Evolutionary conservation across 2,329 filamentous ascomycete species (phyloP).

Genomic region (Mycosphaerelloides madeirae): DNA sequence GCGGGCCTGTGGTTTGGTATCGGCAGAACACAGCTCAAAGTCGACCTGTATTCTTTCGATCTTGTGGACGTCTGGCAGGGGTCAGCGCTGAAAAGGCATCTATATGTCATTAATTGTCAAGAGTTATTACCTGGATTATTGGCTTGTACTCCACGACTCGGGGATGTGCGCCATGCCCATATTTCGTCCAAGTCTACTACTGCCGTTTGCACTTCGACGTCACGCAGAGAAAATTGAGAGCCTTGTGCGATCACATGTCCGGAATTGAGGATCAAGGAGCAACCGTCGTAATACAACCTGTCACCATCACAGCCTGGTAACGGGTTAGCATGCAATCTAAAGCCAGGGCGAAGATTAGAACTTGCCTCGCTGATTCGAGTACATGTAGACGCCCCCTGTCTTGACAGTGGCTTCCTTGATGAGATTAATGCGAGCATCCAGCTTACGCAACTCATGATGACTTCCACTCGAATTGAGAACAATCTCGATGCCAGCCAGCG

Average conservation of each 20-base stretch:
- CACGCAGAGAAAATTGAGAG: constrained; percentile 59
- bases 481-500: constrained; percentile 60
- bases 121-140: constrained; percentile 29
- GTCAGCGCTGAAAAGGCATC: too few species aligned
- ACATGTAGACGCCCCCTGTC: constrained; percentile 57
- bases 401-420: constrained; percentile 64
- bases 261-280: constrained; percentile 58
- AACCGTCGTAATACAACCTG: constrained; percentile 58
- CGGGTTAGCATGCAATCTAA: too few species aligned
- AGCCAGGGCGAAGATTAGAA: too few species aligned
- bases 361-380: constrained; percentile 52
- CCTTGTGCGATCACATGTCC: constrained; percentile 62
- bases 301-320: constrained; percentile 51
- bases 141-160: constrained; percentile 56
- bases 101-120: too few species aligned
- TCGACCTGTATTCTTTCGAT: constrained; percentile 46
- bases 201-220: constrained; percentile 53
- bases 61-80: constrained; percentile 33
- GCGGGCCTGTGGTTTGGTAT: constrained; percentile 26
- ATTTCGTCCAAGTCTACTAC: constrained; percentile 65
- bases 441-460: constrained; percentile 65
- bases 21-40: constrained; percentile 37
- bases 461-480: constrained; percentile 62
- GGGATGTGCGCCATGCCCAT: constrained; percentile 53
- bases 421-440: constrained; percentile 57